These are phyloP conservation scores for baker's yeast (Saccharomyces cerevisiae) DNA, from an alignment of 805 yeast species.

Conservation along the genomic window DNA sequence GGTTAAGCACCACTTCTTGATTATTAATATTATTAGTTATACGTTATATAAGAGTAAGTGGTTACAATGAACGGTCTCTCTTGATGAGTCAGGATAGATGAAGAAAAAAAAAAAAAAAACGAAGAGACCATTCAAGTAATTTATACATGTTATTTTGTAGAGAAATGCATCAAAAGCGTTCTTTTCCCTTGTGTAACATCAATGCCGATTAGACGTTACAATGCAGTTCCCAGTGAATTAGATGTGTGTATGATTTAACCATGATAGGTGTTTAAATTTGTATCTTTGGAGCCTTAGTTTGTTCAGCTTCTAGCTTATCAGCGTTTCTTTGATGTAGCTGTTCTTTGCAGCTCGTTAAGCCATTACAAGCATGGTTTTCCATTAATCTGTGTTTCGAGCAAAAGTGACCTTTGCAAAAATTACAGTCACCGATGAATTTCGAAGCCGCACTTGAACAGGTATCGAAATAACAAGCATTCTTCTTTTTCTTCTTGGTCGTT, in stretches of 20 bases:
- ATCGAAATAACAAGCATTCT: constrained; percentile 43
- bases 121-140: not conserved
- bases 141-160: not conserved
- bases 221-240: not conserved
- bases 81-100: not conserved
- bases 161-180: not conserved
- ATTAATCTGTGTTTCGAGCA: constrained; percentile 81
- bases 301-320: constrained; percentile 70
- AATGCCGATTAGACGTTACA: not conserved
- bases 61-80: not conserved
- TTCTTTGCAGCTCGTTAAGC: constrained; percentile 73
- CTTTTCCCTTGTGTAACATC: not conserved
- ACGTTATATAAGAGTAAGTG: not conserved
- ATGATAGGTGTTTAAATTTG: constrained; percentile 23
- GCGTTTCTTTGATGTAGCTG: constrained; percentile 80
- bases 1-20: not conserved
- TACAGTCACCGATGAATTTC: constrained; percentile 70
- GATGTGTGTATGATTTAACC: not conserved
- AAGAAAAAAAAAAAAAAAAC: not conserved
- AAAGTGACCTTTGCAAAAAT: constrained; percentile 73
- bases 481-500: constrained; percentile 25
- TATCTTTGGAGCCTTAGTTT: constrained; percentile 61
- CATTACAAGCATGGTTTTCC: constrained; percentile 77
- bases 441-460: constrained; percentile 58
- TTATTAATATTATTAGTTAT: not conserved